Evolutionary conservation across 306 rosid genomes (phyloP), one percentile per base, ranked within the genome.

Genomic region (Prunus mume): DNA sequence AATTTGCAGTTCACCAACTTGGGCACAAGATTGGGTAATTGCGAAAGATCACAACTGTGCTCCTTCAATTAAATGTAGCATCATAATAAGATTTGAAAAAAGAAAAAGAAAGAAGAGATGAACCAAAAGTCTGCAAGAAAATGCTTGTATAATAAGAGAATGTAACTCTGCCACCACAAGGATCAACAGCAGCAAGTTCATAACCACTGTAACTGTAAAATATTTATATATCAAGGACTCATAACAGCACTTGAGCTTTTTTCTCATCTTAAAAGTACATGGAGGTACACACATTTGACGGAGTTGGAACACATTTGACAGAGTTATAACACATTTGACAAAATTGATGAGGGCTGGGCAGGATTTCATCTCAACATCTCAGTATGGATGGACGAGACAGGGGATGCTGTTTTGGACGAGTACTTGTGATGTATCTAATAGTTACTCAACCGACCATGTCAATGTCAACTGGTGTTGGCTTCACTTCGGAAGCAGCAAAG

Each of bases 401-500:
- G 9, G 3, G 7, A 34, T 0, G 49, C 28, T 75, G n/a, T 65
- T 65, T 63, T 15, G 54, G 68, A 34, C 12, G 43, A 51, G 56
- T 25, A 19, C 18, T 3, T 45, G 28, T 2, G 46, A 58, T 45
- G 77, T 19, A 24, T 67, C 64, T 55, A 51, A 86, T 8, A 54
- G 79, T 58, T 80, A 73, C 45, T 86, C 79, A 85, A 81, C 74
- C 74, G 7, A 19, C 61, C 51, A 83, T 82, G 69, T 88, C 97
- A 52, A 86, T 79, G 61, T 88, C 97, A 11, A 83, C 30, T 8
- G 86, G 73, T 84, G 78, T 77, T 41, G 91, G 68, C 82, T 85
- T 93, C 67, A 81, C 92, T 46, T 85, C 92, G 6, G 92, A 84
- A 72, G 84, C 79, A 41, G 83, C 77, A 81, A 60, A 80, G 61